phyloP scores from a whole-genome alignment of 31 red algal genomes.

The Endocladia muricata region DNA sequence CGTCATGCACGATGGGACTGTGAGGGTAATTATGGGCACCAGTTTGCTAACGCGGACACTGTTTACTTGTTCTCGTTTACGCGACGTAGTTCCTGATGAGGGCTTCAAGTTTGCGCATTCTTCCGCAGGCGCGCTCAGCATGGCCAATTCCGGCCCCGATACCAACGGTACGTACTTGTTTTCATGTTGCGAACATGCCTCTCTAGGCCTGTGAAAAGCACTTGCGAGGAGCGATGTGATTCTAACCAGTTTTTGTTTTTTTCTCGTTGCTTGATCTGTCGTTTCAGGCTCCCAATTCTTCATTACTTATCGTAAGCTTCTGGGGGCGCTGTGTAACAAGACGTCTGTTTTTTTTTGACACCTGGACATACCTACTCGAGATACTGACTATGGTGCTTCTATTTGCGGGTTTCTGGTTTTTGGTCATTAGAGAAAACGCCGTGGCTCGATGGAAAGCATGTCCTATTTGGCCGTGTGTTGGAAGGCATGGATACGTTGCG shows the following conservation, averaged over 20 bases:
- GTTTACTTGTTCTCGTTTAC: background rate
- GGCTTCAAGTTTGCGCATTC: slow-evolving; percentile 83
- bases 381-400: background rate
- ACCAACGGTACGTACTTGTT: slow-evolving; percentile 85
- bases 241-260: too few relatives aligned
- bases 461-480: slow-evolving; percentile 85
- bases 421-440: slow-evolving; percentile 54
- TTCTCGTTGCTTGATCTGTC: too few relatives aligned
- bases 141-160: slow-evolving; percentile 95
- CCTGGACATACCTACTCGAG: background rate
- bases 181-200: slow-evolving; percentile 1
- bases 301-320: slow-evolving; percentile 53
- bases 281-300: slow-evolving; percentile 78
- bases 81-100: slow-evolving; percentile 82
- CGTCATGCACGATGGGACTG: background rate
- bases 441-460: slow-evolving; percentile 95
- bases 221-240: too few relatives aligned
- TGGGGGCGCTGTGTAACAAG: background rate
- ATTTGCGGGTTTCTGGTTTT: background rate
- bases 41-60: background rate
- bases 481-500: slow-evolving; percentile 87
- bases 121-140: slow-evolving; percentile 62
- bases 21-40: background rate
- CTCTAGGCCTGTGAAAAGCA: background rate
- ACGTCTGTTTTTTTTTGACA: background rate